phyloP scores from a whole-genome alignment of 2,329 filamentous ascomycete genomes.

The Fusarium buxicola region DNA sequence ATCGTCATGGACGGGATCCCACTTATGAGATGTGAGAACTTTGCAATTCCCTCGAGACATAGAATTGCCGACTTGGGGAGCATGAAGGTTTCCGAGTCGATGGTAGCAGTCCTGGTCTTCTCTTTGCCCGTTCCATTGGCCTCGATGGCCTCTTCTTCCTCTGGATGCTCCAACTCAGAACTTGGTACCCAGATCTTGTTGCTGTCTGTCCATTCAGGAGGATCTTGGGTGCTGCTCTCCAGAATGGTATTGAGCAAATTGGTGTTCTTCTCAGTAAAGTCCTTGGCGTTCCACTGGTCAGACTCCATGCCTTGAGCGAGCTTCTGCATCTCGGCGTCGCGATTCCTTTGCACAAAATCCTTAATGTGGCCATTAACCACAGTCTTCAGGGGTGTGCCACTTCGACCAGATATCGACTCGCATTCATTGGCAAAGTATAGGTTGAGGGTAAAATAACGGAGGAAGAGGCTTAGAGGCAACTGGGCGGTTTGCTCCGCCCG shows the following conservation, averaged over 20 bases:
- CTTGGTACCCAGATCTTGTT: slow-evolving; percentile 68
- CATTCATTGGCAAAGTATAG: slow-evolving; percentile 88
- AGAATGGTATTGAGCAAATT: slow-evolving; percentile 73
- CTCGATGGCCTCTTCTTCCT: slow-evolving; percentile 53
- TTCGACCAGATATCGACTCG: slow-evolving; percentile 83
- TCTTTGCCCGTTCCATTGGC: slow-evolving; percentile 67
- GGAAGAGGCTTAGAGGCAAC: slow-evolving; percentile 75
- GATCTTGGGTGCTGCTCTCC: slow-evolving; percentile 77
- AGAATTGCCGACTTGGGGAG: slow-evolving; percentile 85
- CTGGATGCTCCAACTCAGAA: slow-evolving; percentile 52
- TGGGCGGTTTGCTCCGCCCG: slow-evolving; percentile 78
- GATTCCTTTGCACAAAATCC: slow-evolving; percentile 79
- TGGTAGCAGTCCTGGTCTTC: slow-evolving; percentile 76
- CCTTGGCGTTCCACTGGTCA: slow-evolving; percentile 82
- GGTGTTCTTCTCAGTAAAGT: slow-evolving; percentile 74
- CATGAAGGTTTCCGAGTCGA: slow-evolving; percentile 88
- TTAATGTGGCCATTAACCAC: slow-evolving; percentile 86
- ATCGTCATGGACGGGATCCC: slow-evolving; percentile 90
- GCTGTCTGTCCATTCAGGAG: slow-evolving; percentile 72
- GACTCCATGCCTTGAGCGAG: slow-evolving; percentile 82
- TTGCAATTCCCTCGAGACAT: slow-evolving; percentile 83
- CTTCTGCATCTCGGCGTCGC: slow-evolving; percentile 78
- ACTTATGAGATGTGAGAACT: slow-evolving; percentile 84
- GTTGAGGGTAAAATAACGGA: slow-evolving; percentile 86
- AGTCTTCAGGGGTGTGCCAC: slow-evolving; percentile 79